Evolutionary conservation across 2,329 filamentous ascomycete genomes (phyloP).

Genomic region (Ramularia collo-cygni): DNA sequence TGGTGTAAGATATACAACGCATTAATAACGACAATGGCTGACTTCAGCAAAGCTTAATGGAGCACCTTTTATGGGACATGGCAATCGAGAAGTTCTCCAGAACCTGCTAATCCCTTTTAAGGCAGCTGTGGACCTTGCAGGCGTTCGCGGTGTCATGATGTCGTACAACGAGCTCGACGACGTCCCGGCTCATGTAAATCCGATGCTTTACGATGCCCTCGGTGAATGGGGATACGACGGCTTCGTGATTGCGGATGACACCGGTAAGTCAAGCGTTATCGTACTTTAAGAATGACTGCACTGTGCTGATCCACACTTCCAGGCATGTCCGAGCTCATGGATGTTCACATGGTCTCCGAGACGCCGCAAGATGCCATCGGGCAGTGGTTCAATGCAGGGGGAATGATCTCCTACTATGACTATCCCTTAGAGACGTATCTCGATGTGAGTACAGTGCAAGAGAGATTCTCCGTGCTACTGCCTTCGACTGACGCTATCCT

Average conservation of each 20-base stretch:
- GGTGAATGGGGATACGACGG: slow-evolving; percentile 13
- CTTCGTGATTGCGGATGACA: slow-evolving; percentile 16
- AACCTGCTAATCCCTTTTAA: slow-evolving; percentile 13
- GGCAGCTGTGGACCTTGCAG: slow-evolving; percentile 13
- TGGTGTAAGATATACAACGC: background rate
- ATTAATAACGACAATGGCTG: no score
- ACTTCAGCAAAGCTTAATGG: slow-evolving; percentile 4
- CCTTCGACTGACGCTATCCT: background rate
- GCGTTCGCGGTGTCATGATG: slow-evolving; percentile 15
- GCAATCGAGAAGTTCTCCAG: slow-evolving; percentile 12
- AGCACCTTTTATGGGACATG: slow-evolving; percentile 13
- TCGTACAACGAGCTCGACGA: slow-evolving; percentile 15
- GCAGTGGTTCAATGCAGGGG: slow-evolving; percentile 15
- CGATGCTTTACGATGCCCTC: slow-evolving; percentile 13
- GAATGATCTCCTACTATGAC: slow-evolving; percentile 16
- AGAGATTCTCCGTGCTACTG: no score
- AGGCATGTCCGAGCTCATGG: slow-evolving; percentile 11
- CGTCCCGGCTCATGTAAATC: slow-evolving; percentile 13
- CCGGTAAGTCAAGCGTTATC: background rate
- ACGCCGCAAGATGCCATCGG: slow-evolving; percentile 8
- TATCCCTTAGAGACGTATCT: slow-evolving; percentile 13
- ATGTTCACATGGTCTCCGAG: slow-evolving; percentile 7
- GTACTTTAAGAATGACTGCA: background rate
- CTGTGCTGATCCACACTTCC: background rate
- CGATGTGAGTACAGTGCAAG: no score